These are phyloP conservation scores for Zoysia matrella DNA, from an alignment of 202 grass and related monocot genomes.

Conservation along the genomic window DNA sequence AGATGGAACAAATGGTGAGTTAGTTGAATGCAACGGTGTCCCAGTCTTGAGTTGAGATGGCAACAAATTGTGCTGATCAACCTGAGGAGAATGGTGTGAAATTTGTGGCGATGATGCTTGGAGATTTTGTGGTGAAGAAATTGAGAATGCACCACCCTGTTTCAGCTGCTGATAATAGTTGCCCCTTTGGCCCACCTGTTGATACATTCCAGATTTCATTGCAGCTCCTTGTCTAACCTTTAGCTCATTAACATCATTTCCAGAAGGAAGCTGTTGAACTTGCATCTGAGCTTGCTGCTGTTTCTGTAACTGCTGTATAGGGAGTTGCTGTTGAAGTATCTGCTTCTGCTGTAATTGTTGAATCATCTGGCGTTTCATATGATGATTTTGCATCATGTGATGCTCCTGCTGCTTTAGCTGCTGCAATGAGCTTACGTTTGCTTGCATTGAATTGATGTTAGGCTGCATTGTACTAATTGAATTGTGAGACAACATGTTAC, in stretches of 20 bases:
- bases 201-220: conserved; percentile 86
- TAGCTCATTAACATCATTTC: conserved; percentile 67
- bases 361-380: conserved; percentile 57
- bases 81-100: conserved; percentile 83
- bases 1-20: conserved; percentile 82
- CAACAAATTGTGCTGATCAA: conserved; percentile 84
- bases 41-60: conserved; percentile 78
- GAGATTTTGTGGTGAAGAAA: conserved; percentile 88
- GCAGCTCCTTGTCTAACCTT: conserved; percentile 77
- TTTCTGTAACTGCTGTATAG: conserved; percentile 28
- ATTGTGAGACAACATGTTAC: conserved; percentile 67
- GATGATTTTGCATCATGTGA: conserved; percentile 64
- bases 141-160: conserved; percentile 65
- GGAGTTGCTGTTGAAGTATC: conserved; percentile 57
- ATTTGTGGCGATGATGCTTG: conserved; percentile 97
- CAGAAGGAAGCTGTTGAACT: conserved; percentile 65
- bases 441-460: conserved; percentile 67
- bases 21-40: conserved; percentile 71
- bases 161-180: conserved; percentile 84
- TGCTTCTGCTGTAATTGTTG: conserved; percentile 73
- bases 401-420: conserved; percentile 71
- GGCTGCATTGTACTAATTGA: conserved; percentile 66
- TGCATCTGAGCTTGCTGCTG: conserved; percentile 25
- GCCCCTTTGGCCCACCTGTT: conserved; percentile 57
- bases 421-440: conserved; percentile 62